These are phyloP conservation scores for Aureobasidium uvarum DNA, from an alignment of 2,329 filamentous ascomycete genomes.

Conservation along the genomic window DNA sequence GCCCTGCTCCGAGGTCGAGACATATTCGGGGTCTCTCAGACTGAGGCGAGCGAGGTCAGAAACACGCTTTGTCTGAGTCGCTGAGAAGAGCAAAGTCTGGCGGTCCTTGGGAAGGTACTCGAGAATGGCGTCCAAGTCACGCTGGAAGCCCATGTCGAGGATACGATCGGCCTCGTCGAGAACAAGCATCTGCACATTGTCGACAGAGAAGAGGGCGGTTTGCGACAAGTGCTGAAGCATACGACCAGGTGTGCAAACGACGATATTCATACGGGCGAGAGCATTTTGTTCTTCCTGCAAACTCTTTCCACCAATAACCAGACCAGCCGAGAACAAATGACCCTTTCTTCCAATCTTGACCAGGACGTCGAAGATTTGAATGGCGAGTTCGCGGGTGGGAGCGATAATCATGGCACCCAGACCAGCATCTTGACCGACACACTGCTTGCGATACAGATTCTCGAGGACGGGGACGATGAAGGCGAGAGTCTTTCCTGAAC, in stretches of 20 bases:
- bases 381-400: slow-evolving; percentile 89
- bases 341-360: slow-evolving; percentile 79
- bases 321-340: slow-evolving; percentile 85
- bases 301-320: slow-evolving; percentile 92
- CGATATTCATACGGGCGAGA: slow-evolving; percentile 88
- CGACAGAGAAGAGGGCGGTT: slow-evolving; percentile 83
- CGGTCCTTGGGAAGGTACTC: slow-evolving; percentile 82
- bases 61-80: slow-evolving; percentile 92
- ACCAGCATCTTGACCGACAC: slow-evolving; percentile 81
- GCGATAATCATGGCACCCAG: slow-evolving; percentile 90
- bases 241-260: slow-evolving; percentile 90
- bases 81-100: slow-evolving; percentile 93
- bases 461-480: slow-evolving; percentile 92
- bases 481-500: slow-evolving; percentile 90
- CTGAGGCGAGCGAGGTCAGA: slow-evolving; percentile 88
- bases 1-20: slow-evolving; percentile 86
- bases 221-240: slow-evolving; percentile 96
- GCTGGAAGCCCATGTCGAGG: slow-evolving; percentile 95
- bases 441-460: slow-evolving; percentile 83
- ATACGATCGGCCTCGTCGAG: slow-evolving; percentile 96
- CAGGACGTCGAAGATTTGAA: slow-evolving; percentile 94
- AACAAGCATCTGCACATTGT: slow-evolving; percentile 88
- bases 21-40: slow-evolving; percentile 87
- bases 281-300: slow-evolving; percentile 83
- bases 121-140: slow-evolving; percentile 84